Evolutionary conservation across 768 basidiomycete genomes (phyloP).

Genomic region (Auriculariales sp.): DNA sequence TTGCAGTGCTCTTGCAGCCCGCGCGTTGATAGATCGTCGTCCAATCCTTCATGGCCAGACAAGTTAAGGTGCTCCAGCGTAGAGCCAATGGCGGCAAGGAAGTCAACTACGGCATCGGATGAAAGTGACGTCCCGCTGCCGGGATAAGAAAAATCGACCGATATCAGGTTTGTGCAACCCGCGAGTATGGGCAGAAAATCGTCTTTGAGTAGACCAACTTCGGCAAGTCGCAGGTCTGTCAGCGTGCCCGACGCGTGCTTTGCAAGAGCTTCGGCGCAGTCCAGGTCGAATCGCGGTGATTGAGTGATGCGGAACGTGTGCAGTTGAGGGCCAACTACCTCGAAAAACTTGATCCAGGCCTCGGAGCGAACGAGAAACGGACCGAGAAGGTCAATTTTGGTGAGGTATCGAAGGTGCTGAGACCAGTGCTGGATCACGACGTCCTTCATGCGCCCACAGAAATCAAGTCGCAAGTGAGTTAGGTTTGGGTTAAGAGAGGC

Average conservation of each 20-base stretch:
- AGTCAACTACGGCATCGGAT: constrained; percentile 37
- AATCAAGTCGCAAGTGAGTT: constrained; percentile 62
- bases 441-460: constrained; percentile 72
- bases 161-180: constrained; percentile 22
- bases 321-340: constrained; percentile 39
- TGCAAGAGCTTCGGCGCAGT: constrained; percentile 47
- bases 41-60: constrained; percentile 51
- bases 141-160: constrained; percentile 19
- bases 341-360: constrained; percentile 67
- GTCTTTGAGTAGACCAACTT: constrained; percentile 59
- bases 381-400: constrained; percentile 65
- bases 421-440: constrained; percentile 43
- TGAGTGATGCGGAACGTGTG: constrained; percentile 68
- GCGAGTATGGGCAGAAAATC: constrained; percentile 42
- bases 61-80: constrained; percentile 49
- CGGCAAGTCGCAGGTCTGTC: constrained; percentile 60
- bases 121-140: constrained; percentile 30
- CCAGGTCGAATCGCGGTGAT: constrained; percentile 70
- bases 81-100: constrained; percentile 41
- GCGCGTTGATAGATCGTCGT: constrained; percentile 40
- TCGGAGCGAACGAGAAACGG: constrained; percentile 69
- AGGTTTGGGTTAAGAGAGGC: constrained; percentile 76
- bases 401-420: constrained; percentile 47
- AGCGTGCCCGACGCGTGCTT: constrained; percentile 35
- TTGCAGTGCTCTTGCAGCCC: constrained; percentile 41